Conservation (phyloP, 805 yeast genomes). For the Zygosaccharomyces rouxii region DNA sequence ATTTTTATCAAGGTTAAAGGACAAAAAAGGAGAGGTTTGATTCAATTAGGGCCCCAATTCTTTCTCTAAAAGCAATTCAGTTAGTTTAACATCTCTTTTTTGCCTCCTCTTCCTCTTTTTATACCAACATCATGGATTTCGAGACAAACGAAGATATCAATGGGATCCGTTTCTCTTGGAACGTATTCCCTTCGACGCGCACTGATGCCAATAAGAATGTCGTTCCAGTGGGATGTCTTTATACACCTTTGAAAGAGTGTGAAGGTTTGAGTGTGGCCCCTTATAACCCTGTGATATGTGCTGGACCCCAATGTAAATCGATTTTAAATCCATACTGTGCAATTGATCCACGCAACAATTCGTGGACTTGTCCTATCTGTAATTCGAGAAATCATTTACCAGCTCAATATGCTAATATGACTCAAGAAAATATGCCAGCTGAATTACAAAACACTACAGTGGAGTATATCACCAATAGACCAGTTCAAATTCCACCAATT, state of each 20-base stretch:
- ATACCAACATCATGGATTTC: constrained; percentile 36
- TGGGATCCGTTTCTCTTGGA: constrained; percentile 76
- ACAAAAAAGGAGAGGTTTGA: constrained; percentile 4
- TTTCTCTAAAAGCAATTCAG: neutral
- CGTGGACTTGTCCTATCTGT: constrained; percentile 88
- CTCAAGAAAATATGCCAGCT: constrained; percentile 72
- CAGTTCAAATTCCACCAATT: constrained; percentile 79
- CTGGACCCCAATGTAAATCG: constrained; percentile 72
- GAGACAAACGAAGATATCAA: constrained; percentile 66
- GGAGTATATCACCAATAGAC: constrained; percentile 79
- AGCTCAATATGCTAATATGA: constrained; percentile 69
- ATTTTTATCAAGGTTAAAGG: neutral
- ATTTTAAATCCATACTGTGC: constrained; percentile 84
- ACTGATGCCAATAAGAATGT: constrained; percentile 87
- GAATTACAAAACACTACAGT: constrained; percentile 76
- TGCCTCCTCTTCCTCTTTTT: neutral
- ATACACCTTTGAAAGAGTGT: constrained; percentile 85
- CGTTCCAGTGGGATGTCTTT: constrained; percentile 89
- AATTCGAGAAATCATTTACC: constrained; percentile 74
- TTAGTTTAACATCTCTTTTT: neutral
- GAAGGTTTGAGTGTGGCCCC: constrained; percentile 72
- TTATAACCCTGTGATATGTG: constrained; percentile 83
- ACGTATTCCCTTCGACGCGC: constrained; percentile 82
- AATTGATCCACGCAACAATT: constrained; percentile 66
- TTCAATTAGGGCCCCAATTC: constrained; percentile 5